phyloP scores from a whole-genome alignment of 345 rosid genomes.

The Bretschneidera sinensis region DNA sequence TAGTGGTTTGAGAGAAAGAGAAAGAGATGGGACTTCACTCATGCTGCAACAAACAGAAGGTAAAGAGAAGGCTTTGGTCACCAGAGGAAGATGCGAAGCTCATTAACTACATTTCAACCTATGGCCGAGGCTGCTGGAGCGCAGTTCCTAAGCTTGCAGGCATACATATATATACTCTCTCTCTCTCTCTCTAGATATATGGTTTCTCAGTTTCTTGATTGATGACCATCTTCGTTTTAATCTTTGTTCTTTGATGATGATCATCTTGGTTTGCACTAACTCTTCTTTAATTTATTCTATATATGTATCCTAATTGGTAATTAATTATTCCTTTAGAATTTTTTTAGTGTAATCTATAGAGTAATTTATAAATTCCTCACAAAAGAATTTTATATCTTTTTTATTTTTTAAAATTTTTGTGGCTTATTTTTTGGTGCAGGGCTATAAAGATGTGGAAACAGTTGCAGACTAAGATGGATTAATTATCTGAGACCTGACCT shows the following conservation, averaged over 20 bases:
- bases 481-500: conserved; percentile 91
- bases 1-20: conserved; percentile 10
- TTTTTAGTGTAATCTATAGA: too few relatives aligned
- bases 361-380: too few relatives aligned
- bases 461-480: conserved; percentile 97
- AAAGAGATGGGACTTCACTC: conserved; percentile 97
- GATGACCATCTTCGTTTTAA: too few relatives aligned
- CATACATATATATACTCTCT: too few relatives aligned
- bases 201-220: conserved; percentile 1
- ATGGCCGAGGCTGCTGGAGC: conserved; percentile 99
- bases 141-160: conserved; percentile 97
- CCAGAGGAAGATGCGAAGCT: conserved; percentile 99
- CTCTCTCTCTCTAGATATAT: conserved; percentile 8
- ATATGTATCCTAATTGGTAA: too few relatives aligned
- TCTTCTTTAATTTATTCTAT: too few relatives aligned
- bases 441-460: conserved; percentile 92
- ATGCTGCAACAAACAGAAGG: conserved; percentile 98
- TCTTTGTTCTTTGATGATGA: too few relatives aligned
- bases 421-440: conserved; percentile 39
- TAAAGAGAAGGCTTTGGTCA: conserved; percentile 97
- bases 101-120: conserved; percentile 76
- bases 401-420: not conserved
- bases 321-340: too few relatives aligned
- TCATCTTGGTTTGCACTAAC: too few relatives aligned
- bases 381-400: not conserved